Evolutionary conservation across 2,329 filamentous ascomycete genomes (phyloP).

Genomic region (Pezicula radicicola): DNA sequence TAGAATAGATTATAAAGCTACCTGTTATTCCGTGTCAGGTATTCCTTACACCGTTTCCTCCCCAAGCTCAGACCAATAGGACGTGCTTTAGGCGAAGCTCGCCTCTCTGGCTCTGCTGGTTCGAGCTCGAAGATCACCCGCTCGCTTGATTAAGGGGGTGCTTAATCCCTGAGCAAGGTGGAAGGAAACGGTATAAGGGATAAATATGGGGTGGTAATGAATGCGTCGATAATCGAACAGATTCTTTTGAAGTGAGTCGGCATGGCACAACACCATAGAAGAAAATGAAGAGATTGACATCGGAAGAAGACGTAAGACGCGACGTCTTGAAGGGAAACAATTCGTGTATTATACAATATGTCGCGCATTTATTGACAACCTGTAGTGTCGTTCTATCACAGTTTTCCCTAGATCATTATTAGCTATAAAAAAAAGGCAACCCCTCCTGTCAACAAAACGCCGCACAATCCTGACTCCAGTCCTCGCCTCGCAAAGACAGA

Average conservation of each 20-base stretch:
- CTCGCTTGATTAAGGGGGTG: background rate
- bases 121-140: too few species aligned
- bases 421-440: background rate
- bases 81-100: background rate
- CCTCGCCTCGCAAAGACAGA: slow-evolving; percentile 7
- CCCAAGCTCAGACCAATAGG: background rate
- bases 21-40: background rate
- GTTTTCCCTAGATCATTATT: background rate
- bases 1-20: background rate
- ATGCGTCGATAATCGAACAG: background rate
- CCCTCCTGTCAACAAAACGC: background rate
- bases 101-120: background rate
- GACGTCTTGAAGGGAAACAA: background rate
- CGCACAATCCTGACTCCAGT: background rate
- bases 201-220: background rate
- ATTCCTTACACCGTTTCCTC: background rate
- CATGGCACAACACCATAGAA: background rate
- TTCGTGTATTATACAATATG: background rate
- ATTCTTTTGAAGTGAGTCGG: background rate
- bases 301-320: background rate
- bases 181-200: background rate
- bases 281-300: background rate
- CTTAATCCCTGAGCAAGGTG: background rate
- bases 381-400: background rate
- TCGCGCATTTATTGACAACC: background rate